Percentiles rank a stretch among this genome's conserved stretches.
phyloP scores from a whole-genome alignment of 2,329 filamentous ascomycete species.

The Thermomyces lanuginosus region DNA sequence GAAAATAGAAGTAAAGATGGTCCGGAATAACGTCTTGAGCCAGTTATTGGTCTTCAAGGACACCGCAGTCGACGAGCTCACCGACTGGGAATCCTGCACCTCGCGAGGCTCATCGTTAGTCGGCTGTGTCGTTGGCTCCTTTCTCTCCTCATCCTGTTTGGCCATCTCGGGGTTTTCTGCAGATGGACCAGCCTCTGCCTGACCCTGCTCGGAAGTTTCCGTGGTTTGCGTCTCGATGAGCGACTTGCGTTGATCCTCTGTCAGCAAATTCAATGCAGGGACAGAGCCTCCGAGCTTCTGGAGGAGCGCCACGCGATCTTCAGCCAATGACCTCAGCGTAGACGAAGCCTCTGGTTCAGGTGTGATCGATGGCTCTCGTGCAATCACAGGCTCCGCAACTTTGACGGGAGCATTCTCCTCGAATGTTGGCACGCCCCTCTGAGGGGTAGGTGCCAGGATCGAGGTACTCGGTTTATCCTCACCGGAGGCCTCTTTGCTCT shows the following conservation, averaged over 20 bases:
- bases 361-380: slow-evolving; percentile 11
- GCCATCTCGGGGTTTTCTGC: background rate
- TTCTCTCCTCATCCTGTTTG: slow-evolving; percentile 6
- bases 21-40: slow-evolving; percentile 25
- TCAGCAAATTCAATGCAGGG: slow-evolving; percentile 37
- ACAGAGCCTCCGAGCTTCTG: slow-evolving; percentile 17
- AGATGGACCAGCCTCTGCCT: background rate
- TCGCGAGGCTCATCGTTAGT: too few relatives aligned
- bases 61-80: slow-evolving; percentile 23
- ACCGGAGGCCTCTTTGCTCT: slow-evolving; percentile 5
- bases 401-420: too few relatives aligned
- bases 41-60: slow-evolving; percentile 25
- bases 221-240: slow-evolving; percentile 6
- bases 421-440: too few relatives aligned
- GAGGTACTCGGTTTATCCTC: slow-evolving; percentile 2
- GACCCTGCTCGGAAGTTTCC: slow-evolving; percentile 2
- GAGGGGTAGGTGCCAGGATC: slow-evolving; percentile 8
- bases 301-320: slow-evolving; percentile 18
- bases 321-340: slow-evolving; percentile 16
- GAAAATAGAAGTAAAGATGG: slow-evolving; percentile 26
- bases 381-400: slow-evolving; percentile 7
- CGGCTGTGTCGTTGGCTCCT: too few relatives aligned
- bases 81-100: slow-evolving; percentile 10
- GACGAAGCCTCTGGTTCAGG: slow-evolving; percentile 18
- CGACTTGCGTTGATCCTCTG: slow-evolving; percentile 39